Base-by-base conservation (phyloP, 139 green algal genomes). In the Astrephomene gubernaculifera region DNA sequence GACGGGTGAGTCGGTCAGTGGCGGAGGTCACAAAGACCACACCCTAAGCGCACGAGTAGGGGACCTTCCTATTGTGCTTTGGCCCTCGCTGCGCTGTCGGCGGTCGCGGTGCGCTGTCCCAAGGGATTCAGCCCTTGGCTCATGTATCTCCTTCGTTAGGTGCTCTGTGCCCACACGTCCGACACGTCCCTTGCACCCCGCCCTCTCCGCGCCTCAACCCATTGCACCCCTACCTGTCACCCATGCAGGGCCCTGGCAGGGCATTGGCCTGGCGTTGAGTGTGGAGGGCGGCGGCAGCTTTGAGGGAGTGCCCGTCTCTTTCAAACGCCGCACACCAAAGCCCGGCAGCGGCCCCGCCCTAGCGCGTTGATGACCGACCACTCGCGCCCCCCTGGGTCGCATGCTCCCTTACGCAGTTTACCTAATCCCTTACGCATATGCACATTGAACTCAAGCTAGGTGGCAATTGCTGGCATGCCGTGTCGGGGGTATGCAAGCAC, bases 201-300 rank as follows among this genome's bases (percentile, higher is more conserved):
- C 17, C 49, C 49, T 57, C 49, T 25, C 12, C 49, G 14, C 49
- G 49, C 14, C 49, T 17, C 49, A 57, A 25, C 49, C 49, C 49
- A 12, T 17, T 17, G 12, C 49, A 57, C 49, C 49, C 14, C 49
- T 17, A 12, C 14, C 49, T 17, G 49, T 57, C 49, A 57, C 17
- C 12, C 9, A 38, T 52, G 35, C 86, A 90, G 86, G 86, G 6
- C 69, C 89, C 8, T 93, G 90, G 89, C 71, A 90, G 52, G 92
- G 92, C 25, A 89, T 95, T 68, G 92, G 92, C 2, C 65, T 95
- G 57, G 91, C 91, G 44, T 70, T 93, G 27, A 91, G 85, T 31
- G 82, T 72, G 25, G 80, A 87, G n/a, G 88, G 85, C 2, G 79
- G 83, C 3, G 3, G n/a, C 35, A 76, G 33, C 31, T 91, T 91